A percentile compares a stretch with the other conserved stretches of the same genome.
Evolutionary conservation across 2,329 filamentous ascomycete genomes (phyloP).

Genomic region (Fusarium sp.): DNA sequence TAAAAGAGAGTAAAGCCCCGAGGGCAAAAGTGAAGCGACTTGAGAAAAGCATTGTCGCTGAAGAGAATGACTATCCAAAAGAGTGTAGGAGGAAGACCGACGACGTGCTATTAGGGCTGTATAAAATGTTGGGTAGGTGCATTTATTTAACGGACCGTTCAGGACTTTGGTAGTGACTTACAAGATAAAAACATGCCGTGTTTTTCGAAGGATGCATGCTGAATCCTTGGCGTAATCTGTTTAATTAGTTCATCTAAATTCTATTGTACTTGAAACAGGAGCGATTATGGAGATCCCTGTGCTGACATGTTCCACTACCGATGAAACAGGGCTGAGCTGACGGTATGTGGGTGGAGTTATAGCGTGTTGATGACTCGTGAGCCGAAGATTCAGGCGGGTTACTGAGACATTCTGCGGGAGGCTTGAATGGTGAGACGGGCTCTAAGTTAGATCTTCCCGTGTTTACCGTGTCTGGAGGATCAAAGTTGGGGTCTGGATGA

Average conservation of each 20-base stretch:
- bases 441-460: not conserved
- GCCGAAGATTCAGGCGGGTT: not conserved
- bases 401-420: not conserved
- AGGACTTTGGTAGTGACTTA: not conserved
- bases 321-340: slow-evolving; percentile 12
- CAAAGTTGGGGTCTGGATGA: not conserved
- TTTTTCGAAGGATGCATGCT: not conserved
- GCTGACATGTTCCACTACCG: not conserved
- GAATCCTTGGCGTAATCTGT: not conserved
- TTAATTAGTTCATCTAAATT: slow-evolving; percentile 10
- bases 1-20: slow-evolving; percentile 4
- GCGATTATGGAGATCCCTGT: not conserved
- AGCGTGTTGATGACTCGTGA: not conserved
- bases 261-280: slow-evolving; percentile 1
- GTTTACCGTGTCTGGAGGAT: not conserved
- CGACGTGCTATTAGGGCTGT: not conserved
- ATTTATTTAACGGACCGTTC: slow-evolving; percentile 10
- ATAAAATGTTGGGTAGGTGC: not conserved
- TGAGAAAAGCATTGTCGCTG: slow-evolving; percentile 9
- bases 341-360: not conserved
- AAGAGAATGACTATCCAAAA: not conserved
- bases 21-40: slow-evolving; percentile 16
- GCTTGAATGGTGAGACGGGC: not conserved
- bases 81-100: not conserved
- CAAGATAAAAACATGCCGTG: not conserved